Evolutionary conservation across 2,329 filamentous ascomycete genomes (phyloP).

Genomic region (Colletotrichum lupini): DNA sequence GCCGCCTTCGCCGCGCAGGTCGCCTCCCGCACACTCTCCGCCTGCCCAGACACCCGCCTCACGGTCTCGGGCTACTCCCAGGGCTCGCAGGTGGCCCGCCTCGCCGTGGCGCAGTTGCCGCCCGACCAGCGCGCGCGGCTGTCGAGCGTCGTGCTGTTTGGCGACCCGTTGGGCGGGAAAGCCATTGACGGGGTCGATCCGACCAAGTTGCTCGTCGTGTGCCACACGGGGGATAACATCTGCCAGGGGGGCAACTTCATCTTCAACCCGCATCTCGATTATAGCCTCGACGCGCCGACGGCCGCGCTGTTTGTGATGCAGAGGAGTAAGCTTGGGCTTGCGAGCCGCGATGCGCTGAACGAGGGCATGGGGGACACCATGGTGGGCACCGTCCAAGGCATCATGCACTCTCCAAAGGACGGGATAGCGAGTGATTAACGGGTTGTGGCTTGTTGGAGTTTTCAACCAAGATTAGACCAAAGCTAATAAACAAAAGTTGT

Average conservation of each 20-base stretch:
- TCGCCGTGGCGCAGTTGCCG: constrained; percentile 40
- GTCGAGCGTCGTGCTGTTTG: constrained; percentile 46
- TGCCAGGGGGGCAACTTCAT: constrained; percentile 38
- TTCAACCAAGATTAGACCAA: neutral
- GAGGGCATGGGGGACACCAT: constrained; percentile 38
- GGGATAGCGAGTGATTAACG: constrained; percentile 4
- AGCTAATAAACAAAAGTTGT: neutral
- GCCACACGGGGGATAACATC: constrained; percentile 44
- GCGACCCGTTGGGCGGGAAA: constrained; percentile 40
- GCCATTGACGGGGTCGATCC: constrained; percentile 39
- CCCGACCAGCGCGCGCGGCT: constrained; percentile 34
- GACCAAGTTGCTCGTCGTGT: constrained; percentile 39
- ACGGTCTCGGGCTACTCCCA: constrained; percentile 44
- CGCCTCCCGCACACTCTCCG: constrained; percentile 42
- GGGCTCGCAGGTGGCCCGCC: constrained; percentile 42
- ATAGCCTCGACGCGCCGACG: constrained; percentile 35
- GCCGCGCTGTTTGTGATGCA: constrained; percentile 39
- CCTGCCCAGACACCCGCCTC: constrained; percentile 41
- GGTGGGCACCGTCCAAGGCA: constrained; percentile 34
- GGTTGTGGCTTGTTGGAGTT: too few relatives aligned
- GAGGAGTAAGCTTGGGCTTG: constrained; percentile 40
- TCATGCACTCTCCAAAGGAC: constrained; percentile 6
- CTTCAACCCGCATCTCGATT: constrained; percentile 32
- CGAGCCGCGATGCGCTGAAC: constrained; percentile 39
- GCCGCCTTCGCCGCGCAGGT: constrained; percentile 46